Percentiles rank a stretch among this genome's conserved stretches.
Evolutionary conservation across 768 basidiomycete species (phyloP).

Genomic region (Tylopilus plumbeoviolaceoides): DNA sequence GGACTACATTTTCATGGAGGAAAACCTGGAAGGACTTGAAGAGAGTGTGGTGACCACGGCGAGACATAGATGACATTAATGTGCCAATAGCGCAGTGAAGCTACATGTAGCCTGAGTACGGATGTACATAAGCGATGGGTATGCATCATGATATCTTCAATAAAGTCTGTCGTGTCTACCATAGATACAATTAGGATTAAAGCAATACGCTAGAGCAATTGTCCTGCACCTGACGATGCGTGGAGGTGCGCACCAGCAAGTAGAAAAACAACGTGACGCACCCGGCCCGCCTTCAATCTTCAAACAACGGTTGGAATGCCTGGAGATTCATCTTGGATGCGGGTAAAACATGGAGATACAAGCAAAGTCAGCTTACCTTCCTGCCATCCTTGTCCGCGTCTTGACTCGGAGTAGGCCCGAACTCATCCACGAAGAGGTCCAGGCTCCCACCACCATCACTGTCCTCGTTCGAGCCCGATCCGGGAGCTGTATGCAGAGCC

Average conservation of each 20-base stretch:
- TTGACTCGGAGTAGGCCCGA: conserved; percentile 33
- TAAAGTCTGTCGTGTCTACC: background rate
- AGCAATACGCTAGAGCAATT: background rate
- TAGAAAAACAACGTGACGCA: background rate
- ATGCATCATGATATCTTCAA: too few species aligned
- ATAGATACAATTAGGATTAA: background rate
- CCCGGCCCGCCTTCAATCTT: conserved; percentile 20
- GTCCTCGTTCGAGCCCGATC: background rate
- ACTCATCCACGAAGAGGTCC: conserved; percentile 31
- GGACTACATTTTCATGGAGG: conserved; percentile 1
- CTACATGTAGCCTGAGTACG: too few species aligned
- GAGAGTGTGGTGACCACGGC: conserved; percentile 11
- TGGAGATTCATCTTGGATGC: conserved; percentile 3
- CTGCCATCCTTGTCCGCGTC: conserved; percentile 17
- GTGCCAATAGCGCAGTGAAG: too few species aligned
- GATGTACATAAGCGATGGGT: background rate
- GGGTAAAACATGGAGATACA: background rate
- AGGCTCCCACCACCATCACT: conserved; percentile 22
- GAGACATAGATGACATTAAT: conserved; percentile 15
- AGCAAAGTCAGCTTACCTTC: conserved; percentile 21
- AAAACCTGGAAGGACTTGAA: conserved; percentile 11
- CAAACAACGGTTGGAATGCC: conserved; percentile 32
- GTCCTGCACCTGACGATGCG: too few species aligned
- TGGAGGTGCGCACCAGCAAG: background rate
- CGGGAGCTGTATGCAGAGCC: conserved; percentile 1